Evolutionary conservation across 768 basidiomycete species (phyloP).

Genomic region (Hygrophorus russula): DNA sequence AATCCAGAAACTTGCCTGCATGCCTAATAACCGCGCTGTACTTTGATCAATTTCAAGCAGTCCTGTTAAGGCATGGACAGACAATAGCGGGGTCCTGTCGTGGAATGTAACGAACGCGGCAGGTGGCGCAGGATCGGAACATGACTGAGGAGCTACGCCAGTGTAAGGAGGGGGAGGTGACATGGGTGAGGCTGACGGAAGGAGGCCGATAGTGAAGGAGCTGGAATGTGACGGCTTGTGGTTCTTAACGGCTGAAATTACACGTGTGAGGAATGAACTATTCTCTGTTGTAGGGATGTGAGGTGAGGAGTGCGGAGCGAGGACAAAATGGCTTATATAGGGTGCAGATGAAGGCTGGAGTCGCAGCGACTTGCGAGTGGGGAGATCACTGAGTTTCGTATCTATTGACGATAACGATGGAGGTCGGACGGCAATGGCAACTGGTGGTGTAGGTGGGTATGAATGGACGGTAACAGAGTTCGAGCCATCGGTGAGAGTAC

Average conservation of each 20-base stretch:
- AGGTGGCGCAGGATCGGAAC: slow-evolving; percentile 9
- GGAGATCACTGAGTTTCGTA: slow-evolving; percentile 15
- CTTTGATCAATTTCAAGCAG: slow-evolving; percentile 49
- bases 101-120: slow-evolving; percentile 51
- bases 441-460: slow-evolving; percentile 46
- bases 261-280: slow-evolving; percentile 38
- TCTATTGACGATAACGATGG: slow-evolving; percentile 23
- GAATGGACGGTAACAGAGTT: slow-evolving; percentile 37
- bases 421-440: slow-evolving; percentile 18
- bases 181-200: slow-evolving; percentile 14
- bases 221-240: slow-evolving; percentile 45
- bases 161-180: slow-evolving; percentile 29
- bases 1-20: slow-evolving; percentile 73
- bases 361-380: slow-evolving; percentile 9
- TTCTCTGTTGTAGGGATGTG: slow-evolving; percentile 22
- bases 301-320: slow-evolving; percentile 33
- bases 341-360: slow-evolving; percentile 19
- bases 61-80: slow-evolving; percentile 46
- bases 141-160: slow-evolving; percentile 4
- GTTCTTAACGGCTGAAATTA: slow-evolving; percentile 35
- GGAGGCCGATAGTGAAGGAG: slow-evolving; percentile 46
- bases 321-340: slow-evolving; percentile 41
- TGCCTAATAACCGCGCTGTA: slow-evolving; percentile 47
- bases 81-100: slow-evolving; percentile 60
- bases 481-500: slow-evolving; percentile 14